Conservation (phyloP, 2,329 filamentous ascomycete genomes). For the Ophiosphaerella korrae region DNA sequence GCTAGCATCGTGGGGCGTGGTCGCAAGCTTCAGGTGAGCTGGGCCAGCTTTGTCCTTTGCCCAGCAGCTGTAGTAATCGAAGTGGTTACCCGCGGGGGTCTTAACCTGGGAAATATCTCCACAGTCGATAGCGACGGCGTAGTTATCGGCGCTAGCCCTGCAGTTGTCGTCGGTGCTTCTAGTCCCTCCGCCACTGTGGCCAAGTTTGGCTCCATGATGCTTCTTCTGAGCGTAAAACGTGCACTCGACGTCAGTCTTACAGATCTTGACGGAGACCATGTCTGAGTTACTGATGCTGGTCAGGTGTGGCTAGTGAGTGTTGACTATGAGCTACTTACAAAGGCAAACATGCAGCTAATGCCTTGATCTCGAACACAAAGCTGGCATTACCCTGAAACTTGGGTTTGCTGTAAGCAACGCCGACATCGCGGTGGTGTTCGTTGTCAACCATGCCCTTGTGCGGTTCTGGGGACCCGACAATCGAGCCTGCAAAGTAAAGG, state of each 20-base stretch:
- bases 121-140: neutral
- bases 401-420: slow-evolving; percentile 14
- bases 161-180: neutral
- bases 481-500: neutral
- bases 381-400: slow-evolving; percentile 13
- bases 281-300: neutral
- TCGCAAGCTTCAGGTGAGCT: neutral
- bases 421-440: slow-evolving; percentile 19
- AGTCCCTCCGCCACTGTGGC: neutral
- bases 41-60: neutral
- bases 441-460: slow-evolving; percentile 28
- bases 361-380: slow-evolving; percentile 17
- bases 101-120: neutral
- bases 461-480: slow-evolving; percentile 6
- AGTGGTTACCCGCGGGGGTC: slow-evolving; percentile 1
- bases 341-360: slow-evolving; percentile 11
- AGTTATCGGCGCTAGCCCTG: neutral
- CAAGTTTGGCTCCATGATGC: neutral
- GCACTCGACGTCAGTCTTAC: slow-evolving; percentile 10
- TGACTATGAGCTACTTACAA: slow-evolving; percentile 4
- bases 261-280: slow-evolving; percentile 17
- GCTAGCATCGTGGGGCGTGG: neutral
- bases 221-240: slow-evolving; percentile 10
- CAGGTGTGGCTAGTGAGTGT: neutral
- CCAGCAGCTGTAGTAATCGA: slow-evolving; percentile 1